Base-by-base conservation (phyloP, 371 early-diverging fungal genomes). In the Circinella minor region DNA sequence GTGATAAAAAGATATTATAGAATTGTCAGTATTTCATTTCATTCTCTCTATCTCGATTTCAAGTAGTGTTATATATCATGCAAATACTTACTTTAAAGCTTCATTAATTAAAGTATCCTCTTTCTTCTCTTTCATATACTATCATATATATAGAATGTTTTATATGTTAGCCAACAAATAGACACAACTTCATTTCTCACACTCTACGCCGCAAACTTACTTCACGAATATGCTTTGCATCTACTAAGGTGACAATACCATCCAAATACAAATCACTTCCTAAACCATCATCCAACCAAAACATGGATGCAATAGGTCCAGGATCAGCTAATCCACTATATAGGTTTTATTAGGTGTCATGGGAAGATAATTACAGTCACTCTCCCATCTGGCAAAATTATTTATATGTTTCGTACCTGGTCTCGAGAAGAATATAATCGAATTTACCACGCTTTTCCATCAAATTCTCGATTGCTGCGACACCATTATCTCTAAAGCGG, bases 231-330 rank as follows among this genome's bases (percentile, higher is more conserved):
- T 94, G 86, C 70, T 92, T 94, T 3, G 95, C 92, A 80, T 98
- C 98, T 0, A 99, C 96, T 54, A 99, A 77, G 4, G 98, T 95
- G 4, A 98, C 88, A 48, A 98, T 94, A 0, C 96, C 98, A 71
- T 99, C 99, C 46, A 99, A 80, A 66, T 94, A 93, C 36, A 98
- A 86, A 5, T 94, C 90, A 71, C 93, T 91, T 6, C 93, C 92
- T 48, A 99, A 86, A 14, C 92, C 94, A 74, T 97, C 97, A 71
- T 99, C 98, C 54, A 97, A 76, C 99, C 98, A 99, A 75, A 99
- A 94, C 92, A 97, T 97, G 34, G 93, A 88, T 4, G 95, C 97
- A 66, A 99, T 97, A 5, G 96, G 95, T 0, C 94, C 93, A 20
- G 95, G 95, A 81, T 95, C 95, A 4, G 94, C 94, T 15, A 94